These are phyloP conservation scores for Talaromyces liani DNA, from an alignment of 495 filamentous ascomycete genomes.

Conservation along the genomic window DNA sequence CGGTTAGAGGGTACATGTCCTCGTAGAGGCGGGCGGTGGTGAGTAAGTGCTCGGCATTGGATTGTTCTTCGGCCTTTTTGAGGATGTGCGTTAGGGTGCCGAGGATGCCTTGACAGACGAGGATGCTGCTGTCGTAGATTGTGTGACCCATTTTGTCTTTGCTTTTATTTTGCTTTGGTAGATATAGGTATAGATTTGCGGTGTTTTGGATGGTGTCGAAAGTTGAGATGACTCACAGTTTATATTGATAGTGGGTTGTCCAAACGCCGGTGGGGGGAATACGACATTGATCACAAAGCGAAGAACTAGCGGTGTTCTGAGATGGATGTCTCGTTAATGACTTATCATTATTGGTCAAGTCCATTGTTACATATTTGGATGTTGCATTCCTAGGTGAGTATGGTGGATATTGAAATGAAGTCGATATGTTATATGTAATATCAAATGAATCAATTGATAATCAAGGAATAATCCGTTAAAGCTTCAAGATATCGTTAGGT, in stretches of 20 bases:
- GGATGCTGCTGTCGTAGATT: slow-evolving; percentile 27
- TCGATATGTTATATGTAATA: no score
- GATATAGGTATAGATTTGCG: no score
- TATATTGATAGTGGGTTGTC: not conserved
- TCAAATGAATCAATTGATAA: no score
- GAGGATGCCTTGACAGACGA: slow-evolving; percentile 17
- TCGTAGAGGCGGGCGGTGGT: slow-evolving; percentile 4
- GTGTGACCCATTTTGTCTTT: slow-evolving; percentile 15
- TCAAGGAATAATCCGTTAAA: not conserved
- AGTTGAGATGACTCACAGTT: not conserved
- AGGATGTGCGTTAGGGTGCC: slow-evolving; percentile 14
- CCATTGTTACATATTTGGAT: not conserved
- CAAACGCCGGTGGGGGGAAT: not conserved
- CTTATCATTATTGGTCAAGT: not conserved
- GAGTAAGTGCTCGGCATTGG: slow-evolving; percentile 2
- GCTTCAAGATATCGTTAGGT: not conserved
- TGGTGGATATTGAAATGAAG: no score
- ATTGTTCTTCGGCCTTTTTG: slow-evolving; percentile 15
- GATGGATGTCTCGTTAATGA: not conserved
- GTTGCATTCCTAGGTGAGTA: not conserved
- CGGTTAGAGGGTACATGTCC: slow-evolving; percentile 20
- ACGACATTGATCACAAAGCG: no score
- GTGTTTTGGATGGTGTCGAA: not conserved
- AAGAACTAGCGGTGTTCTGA: not conserved
- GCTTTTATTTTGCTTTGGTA: not conserved